Evolutionary conservation across 208 protist genomes (phyloP).

Genomic region (Herpetomonas samuelpessoai): DNA sequence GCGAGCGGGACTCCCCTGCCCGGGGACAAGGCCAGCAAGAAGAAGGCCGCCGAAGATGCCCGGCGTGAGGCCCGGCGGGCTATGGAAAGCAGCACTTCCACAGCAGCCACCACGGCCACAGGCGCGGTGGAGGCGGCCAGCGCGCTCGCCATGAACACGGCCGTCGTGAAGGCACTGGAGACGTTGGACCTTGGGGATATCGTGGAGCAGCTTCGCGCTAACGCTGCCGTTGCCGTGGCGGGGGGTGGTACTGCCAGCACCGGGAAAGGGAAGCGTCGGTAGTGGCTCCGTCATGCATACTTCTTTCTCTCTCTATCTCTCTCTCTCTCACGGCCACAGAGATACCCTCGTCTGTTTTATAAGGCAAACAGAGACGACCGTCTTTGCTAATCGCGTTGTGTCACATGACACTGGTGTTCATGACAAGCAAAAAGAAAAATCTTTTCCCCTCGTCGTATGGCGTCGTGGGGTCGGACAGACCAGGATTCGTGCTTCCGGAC

Average conservation of each 20-base stretch:
- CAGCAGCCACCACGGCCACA: slow-evolving; percentile 1
- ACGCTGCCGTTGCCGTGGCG: slow-evolving; percentile 29
- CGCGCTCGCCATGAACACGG: neutral
- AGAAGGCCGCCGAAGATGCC: neutral
- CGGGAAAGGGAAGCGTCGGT: neutral
- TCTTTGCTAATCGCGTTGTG: no score
- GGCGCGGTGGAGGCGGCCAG: neutral
- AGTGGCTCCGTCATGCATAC: neutral
- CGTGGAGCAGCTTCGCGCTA: slow-evolving; percentile 69
- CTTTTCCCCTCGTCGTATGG: no score
- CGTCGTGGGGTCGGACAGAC: no score
- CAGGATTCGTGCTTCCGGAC: no score
- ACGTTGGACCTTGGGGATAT: slow-evolving; percentile 26
- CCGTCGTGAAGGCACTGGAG: slow-evolving; percentile 28
- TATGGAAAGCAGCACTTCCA: neutral
- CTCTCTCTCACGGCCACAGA: neutral
- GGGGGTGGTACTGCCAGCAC: slow-evolving; percentile 7
- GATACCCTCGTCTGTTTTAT: no score
- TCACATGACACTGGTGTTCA: no score
- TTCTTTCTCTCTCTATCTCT: neutral
- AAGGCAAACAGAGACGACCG: no score
- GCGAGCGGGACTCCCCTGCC: slow-evolving; percentile 3
- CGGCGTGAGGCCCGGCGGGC: neutral
- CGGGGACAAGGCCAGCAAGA: slow-evolving; percentile 9
- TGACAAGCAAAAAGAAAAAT: no score